Evolutionary conservation across 768 basidiomycete species (phyloP), one percentile per base, ranked within the genome.

Genomic region (Suillus luteus): DNA sequence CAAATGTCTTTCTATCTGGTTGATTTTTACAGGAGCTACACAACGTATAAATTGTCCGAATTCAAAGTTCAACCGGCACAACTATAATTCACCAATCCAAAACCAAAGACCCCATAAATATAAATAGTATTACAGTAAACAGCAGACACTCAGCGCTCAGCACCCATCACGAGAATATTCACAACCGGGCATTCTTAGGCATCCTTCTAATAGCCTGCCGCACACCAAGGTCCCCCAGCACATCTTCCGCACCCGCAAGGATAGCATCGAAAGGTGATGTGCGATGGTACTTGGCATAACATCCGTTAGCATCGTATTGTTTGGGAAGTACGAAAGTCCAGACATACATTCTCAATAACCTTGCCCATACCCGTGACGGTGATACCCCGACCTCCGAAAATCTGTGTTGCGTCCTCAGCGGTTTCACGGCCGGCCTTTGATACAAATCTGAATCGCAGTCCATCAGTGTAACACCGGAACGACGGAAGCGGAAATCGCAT

Each of bases 341-440:
- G 24, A 79, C 86, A 57, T 70, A 91, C 91, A 66, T 91, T 92
- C 75, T 95, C 93, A 63, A 94, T 83, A 51, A 88, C 75, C 75
- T 85, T 89, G 65, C 94, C 94, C 92, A 95, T 92, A 9, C 95
- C 94, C 5, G 92, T 88, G 51, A 83, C 81, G 0, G 96, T 97
- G 67, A 98, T 81, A 31, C 89, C 92, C 22, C 96, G 85, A 19
- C 96, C 96, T 60, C 95, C 95, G 63, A 96, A 96, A 41, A 96
- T 84, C 75, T 92, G 89, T 1, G 89, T 87, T 6, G 92, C 89
- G 65, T 94, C 92, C 81, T 81, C 75, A 11, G 84, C 82, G 8
- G 82, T 83, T 67, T 81, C 80, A 37, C 79, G 77, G 31, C 77
- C 75, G 35, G 85, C 82, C 44, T 83, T 80, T 12, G 90, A 87